Evolutionary conservation across 768 basidiomycete genomes (phyloP), one percentile per base, ranked within the genome.

Genomic region (Phaffia australis): DNA sequence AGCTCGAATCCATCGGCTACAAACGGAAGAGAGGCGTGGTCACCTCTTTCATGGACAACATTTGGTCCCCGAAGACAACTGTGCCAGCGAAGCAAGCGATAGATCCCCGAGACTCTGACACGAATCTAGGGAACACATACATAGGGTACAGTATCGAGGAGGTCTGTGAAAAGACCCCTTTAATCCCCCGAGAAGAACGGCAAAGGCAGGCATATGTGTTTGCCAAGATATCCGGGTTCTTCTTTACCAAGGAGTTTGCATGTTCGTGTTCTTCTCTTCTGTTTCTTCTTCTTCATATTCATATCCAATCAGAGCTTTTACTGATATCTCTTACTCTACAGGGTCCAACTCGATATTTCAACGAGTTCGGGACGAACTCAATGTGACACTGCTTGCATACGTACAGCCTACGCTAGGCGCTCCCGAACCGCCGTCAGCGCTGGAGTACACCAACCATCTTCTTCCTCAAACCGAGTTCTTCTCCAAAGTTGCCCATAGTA

Each of bases 151-250:
- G 49, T 8, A 51, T 61, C 16, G 60, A 61, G 25, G 60, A 61
- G 19, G 60, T 61, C 46, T 61, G 60, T 21, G 47, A 35, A 30
- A 58, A 58, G 57, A 61, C 60, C 14, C 60, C 60, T 49, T 32
- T 47, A 18, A 47, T 30, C 15, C 27, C 49, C 9, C 6, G 7
- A 18, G 19, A 25, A 5, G 35, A 56, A 19, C 6, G 55, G 8
- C 42, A 64, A n/a, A n/a, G 0, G 15, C 63, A 64, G 51, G 63
- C 63, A 42, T 64, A n/a, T 50, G 47, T 56, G 23, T 55, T 64
- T 27, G 63, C 52, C 3, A 64, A 64, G n/a, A 51, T 47, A 19
- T 64, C 63, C 19, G 46, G 21, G 18, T 64, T 64, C 32, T 56
- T 64, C 27, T 47, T 27, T 29, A 64, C 46, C 63, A 7, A 23